Conservation (phyloP, 495 filamentous ascomycete species). For the Cercophora sp. region DNA sequence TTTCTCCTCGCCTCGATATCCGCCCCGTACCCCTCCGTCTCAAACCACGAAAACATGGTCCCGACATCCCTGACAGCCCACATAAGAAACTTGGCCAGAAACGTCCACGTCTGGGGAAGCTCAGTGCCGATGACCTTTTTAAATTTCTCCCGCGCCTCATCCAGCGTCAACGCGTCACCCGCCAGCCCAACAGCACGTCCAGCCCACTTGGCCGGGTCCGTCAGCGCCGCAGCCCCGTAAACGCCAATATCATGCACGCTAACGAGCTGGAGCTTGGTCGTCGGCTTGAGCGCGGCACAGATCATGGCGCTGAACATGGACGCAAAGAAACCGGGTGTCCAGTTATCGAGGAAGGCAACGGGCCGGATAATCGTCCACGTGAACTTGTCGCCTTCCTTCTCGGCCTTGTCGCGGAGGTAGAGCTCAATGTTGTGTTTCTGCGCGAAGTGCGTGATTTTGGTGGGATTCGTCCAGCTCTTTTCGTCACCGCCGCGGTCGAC, state of each 20-base stretch:
- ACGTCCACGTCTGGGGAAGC: slow-evolving; percentile 47
- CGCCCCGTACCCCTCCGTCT: slow-evolving; percentile 55
- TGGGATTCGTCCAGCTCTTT: slow-evolving; percentile 50
- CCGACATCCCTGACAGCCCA: slow-evolving; percentile 51
- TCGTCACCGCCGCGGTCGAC: slow-evolving; percentile 64
- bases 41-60: slow-evolving; percentile 62
- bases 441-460: slow-evolving; percentile 59
- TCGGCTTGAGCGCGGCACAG: slow-evolving; percentile 30
- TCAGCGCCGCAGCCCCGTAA: slow-evolving; percentile 57
- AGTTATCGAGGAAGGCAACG: slow-evolving; percentile 63
- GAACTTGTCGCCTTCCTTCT: slow-evolving; percentile 26
- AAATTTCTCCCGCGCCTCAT: slow-evolving; percentile 45
- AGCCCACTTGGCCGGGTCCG: slow-evolving; percentile 28
- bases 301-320: slow-evolving; percentile 57
- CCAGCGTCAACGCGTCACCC: slow-evolving; percentile 29
- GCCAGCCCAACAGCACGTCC: slow-evolving; percentile 28
- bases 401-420: slow-evolving; percentile 46
- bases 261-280: slow-evolving; percentile 55
- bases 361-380: slow-evolving; percentile 59
- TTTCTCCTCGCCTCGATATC: slow-evolving; percentile 52
- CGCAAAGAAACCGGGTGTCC: slow-evolving; percentile 46
- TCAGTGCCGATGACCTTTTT: slow-evolving; percentile 42
- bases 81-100: slow-evolving; percentile 39
- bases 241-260: slow-evolving; percentile 59
- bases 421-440: slow-evolving; percentile 63